Evolutionary conservation across 2,329 filamentous ascomycete species (phyloP), one percentile per base, ranked within the genome.

Genomic region (Fusarium siculi): DNA sequence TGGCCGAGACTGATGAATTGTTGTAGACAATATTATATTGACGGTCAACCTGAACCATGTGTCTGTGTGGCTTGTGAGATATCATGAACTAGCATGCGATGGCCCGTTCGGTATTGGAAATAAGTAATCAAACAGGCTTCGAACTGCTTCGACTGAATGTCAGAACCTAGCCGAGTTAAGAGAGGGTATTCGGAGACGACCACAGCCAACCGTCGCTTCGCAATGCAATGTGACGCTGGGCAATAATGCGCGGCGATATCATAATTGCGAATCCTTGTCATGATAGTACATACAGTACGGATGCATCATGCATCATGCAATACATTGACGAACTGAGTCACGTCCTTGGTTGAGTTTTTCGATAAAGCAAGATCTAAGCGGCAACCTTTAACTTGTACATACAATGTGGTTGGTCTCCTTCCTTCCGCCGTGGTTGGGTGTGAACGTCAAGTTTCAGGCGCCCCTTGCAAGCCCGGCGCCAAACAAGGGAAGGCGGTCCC

Each of bases 401-500:
- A 53, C 19, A 37, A 62, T 62, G 43, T 37, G 62, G 62, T 14
- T 4, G 30, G 50, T 28, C 34, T 39, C 19, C 14, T 40, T 28
- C 23, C 23, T 40, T 28, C 50, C 34, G 23, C 50, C 34, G 23
- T 54, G 50, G 50, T 40, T 54, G 50, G 50, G 50, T 37, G 44
- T 37, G 52, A 46, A 54, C 60, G 64, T 63, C 64, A 68, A 71
- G 70, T 68, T 50, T 74, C 70, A 65, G 66, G 66, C 65, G 61
- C 66, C 56, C 73, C 74, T 74, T 68, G 32, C 65, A 72, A 73
- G 61, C 63, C 64, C 56, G 32, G n/a, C 23, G 16, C 68, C 60
- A 37, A 60, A 76, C 49, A 36, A 25, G 64, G 75, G 39, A 77
- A 73, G 56, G 75, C 37, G 54, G 19, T 37, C 63, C 71, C 73